These are phyloP conservation scores for Shiraia sp. DNA, from an alignment of 2,329 filamentous ascomycete species.

Conservation along the genomic window DNA sequence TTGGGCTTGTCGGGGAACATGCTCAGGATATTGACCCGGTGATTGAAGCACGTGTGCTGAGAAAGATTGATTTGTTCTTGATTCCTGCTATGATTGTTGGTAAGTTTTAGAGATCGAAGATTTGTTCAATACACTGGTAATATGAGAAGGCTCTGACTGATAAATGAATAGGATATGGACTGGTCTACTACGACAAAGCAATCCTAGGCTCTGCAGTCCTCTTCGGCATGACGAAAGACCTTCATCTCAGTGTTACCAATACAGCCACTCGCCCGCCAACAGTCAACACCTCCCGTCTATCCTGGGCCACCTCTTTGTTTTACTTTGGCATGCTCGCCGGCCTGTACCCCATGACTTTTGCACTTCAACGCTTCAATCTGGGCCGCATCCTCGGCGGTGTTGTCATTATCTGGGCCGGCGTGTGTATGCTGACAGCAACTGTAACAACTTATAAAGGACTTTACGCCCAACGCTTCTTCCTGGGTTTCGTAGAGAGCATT, in stretches of 20 bases:
- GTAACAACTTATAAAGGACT: conserved; percentile 67
- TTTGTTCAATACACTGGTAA: neutral
- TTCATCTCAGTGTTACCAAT: conserved; percentile 61
- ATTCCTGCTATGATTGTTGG: conserved; percentile 66
- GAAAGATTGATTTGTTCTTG: conserved; percentile 69
- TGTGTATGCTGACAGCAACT: conserved; percentile 71
- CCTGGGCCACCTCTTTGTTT: conserved; percentile 78
- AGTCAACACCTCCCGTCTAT: conserved; percentile 68
- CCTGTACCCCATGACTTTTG: conserved; percentile 73
- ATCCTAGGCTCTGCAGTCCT: conserved; percentile 74
- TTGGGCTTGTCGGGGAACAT: conserved; percentile 63
- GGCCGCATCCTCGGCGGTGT: conserved; percentile 66
- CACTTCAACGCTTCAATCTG: conserved; percentile 68
- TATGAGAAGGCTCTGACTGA: neutral
- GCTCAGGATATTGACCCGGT: conserved; percentile 58
- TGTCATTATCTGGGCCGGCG: conserved; percentile 67
- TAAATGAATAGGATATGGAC: conserved; percentile 56
- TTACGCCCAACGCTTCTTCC: conserved; percentile 59
- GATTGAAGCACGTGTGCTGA: conserved; percentile 60
- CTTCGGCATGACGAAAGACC: conserved; percentile 75
- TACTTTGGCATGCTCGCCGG: conserved; percentile 80
- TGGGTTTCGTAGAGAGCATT: conserved; percentile 60
- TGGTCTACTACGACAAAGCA: conserved; percentile 75
- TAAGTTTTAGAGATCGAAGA: conserved; percentile 14
- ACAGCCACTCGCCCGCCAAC: conserved; percentile 56